Conservation (phyloP, 164 flowering plant species). For the Akebia trifoliata region DNA sequence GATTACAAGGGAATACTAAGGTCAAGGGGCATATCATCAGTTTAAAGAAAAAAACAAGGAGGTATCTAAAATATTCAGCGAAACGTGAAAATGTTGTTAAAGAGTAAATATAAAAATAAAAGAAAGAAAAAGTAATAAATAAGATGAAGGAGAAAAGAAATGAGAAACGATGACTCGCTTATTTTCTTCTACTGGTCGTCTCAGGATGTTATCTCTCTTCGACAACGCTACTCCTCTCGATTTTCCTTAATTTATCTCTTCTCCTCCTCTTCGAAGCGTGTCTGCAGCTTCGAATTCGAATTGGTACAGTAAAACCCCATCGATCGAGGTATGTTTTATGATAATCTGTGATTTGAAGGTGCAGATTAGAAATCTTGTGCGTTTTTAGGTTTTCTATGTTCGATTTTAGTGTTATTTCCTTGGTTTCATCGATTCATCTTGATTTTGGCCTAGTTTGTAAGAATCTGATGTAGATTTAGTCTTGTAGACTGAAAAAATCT, state of each 20-base stretch:
- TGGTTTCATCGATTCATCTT: neutral
- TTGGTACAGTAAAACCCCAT: conserved; percentile 3
- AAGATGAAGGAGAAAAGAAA: conserved; percentile 9
- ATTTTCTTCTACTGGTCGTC: conserved; percentile 24
- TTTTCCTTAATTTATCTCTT: conserved; percentile 6
- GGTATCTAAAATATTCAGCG: no score
- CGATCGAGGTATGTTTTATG: conserved; percentile 19
- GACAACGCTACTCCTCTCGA: neutral
- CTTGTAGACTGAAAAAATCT: conserved; percentile 1
- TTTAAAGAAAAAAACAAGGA: no score
- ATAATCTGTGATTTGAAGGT: conserved; percentile 1
- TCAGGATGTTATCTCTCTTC: conserved; percentile 15
- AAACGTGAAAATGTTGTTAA: no score
- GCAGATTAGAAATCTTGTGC: conserved; percentile 9
- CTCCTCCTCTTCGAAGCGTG: neutral
- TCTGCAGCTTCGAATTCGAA: neutral
- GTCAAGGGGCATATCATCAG: no score
- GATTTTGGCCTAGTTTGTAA: neutral
- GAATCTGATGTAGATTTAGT: neutral
- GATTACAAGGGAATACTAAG: no score
- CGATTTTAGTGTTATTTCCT: neutral
- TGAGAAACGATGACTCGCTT: conserved; percentile 21
- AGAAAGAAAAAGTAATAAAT: neutral
- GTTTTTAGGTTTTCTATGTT: conserved; percentile 10
- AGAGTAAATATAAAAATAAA: neutral